A percentile compares a stretch with the other conserved stretches of the same genome.
Conservation (phyloP, 441 rosid species). For the Brassica hybrid region DNA sequence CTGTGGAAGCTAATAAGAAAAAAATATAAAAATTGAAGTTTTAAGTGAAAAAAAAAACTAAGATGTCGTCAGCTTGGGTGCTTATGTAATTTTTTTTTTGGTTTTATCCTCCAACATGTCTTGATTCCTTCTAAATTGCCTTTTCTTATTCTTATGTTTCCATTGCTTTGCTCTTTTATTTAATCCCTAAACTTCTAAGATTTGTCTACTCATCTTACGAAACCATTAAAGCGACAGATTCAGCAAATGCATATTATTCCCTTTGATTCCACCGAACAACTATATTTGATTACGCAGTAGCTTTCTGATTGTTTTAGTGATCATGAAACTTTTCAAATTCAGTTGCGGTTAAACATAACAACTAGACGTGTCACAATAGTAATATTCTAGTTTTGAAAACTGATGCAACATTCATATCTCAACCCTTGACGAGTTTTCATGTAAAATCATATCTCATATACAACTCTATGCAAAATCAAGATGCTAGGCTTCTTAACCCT, state of each 20-base stretch:
- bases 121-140: constrained; percentile 19
- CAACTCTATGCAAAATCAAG: constrained; percentile 10
- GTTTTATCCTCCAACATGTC: constrained; percentile 14
- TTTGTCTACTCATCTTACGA: not conserved
- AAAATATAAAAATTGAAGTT: not conserved
- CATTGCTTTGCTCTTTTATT: not conserved
- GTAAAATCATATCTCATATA: not conserved
- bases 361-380: not conserved
- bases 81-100: constrained; percentile 29
- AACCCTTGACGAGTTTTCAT: not conserved
- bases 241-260: not conserved
- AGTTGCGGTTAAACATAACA: constrained; percentile 4
- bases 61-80: constrained; percentile 19
- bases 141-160: not conserved
- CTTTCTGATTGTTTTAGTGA: not conserved
- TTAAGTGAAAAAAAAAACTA: constrained; percentile 6
- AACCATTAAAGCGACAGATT: constrained; percentile 3
- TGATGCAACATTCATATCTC: not conserved
- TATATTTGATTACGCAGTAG: not conserved
- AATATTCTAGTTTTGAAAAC: not conserved
- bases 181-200: not conserved
- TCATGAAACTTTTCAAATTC: not conserved
- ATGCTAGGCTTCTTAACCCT: not conserved
- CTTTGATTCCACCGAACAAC: not conserved
- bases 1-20: constrained; percentile 47